These are phyloP conservation scores for Ophiostoma piceae DNA, from an alignment of 2,329 filamentous ascomycete species.

Conservation along the genomic window DNA sequence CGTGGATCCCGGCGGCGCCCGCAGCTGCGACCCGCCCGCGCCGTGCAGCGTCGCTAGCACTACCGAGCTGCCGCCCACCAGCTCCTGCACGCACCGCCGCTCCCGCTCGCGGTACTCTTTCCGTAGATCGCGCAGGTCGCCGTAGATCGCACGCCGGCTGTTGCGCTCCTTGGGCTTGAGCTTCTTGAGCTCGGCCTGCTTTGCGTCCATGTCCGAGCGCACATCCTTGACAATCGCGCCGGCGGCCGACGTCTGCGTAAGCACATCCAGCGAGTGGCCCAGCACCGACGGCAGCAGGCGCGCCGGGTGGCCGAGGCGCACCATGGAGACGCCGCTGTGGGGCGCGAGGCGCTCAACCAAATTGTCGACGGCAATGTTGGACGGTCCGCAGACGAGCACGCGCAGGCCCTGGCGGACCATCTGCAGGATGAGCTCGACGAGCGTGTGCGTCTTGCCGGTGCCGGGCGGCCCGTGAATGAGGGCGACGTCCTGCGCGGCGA, in stretches of 20 bases:
- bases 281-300: conserved; percentile 82
- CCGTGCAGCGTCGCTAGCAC: conserved; percentile 91
- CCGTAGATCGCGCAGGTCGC: conserved; percentile 75
- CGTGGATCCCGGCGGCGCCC: conserved; percentile 29
- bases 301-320: conserved; percentile 88
- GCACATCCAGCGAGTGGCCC: conserved; percentile 81
- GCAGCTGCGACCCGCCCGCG: conserved; percentile 77
- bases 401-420: conserved; percentile 67
- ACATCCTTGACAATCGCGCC: conserved; percentile 86
- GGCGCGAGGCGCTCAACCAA: conserved; percentile 87
- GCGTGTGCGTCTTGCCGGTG: conserved; percentile 93
- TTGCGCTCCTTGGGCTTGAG: conserved; percentile 39
- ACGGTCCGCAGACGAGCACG: conserved; percentile 89
- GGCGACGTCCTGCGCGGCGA: conserved; percentile 74
- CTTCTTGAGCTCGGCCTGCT: conserved; percentile 85
- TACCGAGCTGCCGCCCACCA: conserved; percentile 74
- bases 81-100: conserved; percentile 67
- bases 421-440: conserved; percentile 94
- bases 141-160: conserved; percentile 73
- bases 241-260: conserved; percentile 86
- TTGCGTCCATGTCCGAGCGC: conserved; percentile 84
- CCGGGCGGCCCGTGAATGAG: conserved; percentile 93
- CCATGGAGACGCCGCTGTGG: conserved; percentile 78
- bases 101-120: conserved; percentile 87
- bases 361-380: conserved; percentile 96